Evolutionary conservation across 1,139 yeast genomes (phyloP).

Genomic region (Blastobotrys illinoisensis): DNA sequence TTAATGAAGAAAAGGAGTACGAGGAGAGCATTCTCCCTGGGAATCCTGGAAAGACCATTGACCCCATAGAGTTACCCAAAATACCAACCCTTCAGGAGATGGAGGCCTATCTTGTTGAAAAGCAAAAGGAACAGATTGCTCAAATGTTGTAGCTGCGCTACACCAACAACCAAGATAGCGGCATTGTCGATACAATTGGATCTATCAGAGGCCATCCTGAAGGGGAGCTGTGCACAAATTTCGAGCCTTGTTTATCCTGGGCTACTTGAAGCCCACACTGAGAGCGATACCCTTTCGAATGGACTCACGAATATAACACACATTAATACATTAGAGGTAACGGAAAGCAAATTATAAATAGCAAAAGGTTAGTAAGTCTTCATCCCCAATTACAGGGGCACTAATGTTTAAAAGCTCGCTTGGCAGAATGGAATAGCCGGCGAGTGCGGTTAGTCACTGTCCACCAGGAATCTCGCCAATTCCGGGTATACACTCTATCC

Average conservation of each 20-base stretch:
- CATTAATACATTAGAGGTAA: too few species aligned
- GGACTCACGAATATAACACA: too few species aligned
- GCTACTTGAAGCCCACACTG: too few species aligned
- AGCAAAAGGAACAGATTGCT: conserved; percentile 40
- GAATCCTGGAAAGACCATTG: background rate
- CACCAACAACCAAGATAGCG: conserved; percentile 13
- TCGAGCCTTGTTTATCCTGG: too few species aligned
- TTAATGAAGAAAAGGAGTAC: conserved; percentile 27
- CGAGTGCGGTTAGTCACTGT: background rate
- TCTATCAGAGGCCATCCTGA: too few species aligned
- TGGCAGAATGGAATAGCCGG: background rate
- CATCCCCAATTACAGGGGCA: too few species aligned
- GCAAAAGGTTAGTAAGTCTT: background rate
- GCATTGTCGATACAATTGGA: too few species aligned
- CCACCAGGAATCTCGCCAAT: conserved; percentile 1
- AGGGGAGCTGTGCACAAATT: too few species aligned
- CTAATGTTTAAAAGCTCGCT: background rate
- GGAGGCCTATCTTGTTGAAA: conserved; percentile 43
- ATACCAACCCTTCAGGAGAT: conserved; percentile 41
- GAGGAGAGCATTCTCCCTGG: background rate
- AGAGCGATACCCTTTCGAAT: too few species aligned
- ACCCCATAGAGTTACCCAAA: conserved; percentile 7
- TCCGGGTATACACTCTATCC: conserved; percentile 29
- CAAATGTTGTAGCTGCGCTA: conserved; percentile 13
- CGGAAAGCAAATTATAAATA: too few species aligned